These are phyloP conservation scores for Anisodus tanguticus DNA, from an alignment of 257 asterid species.

Conservation along the genomic window DNA sequence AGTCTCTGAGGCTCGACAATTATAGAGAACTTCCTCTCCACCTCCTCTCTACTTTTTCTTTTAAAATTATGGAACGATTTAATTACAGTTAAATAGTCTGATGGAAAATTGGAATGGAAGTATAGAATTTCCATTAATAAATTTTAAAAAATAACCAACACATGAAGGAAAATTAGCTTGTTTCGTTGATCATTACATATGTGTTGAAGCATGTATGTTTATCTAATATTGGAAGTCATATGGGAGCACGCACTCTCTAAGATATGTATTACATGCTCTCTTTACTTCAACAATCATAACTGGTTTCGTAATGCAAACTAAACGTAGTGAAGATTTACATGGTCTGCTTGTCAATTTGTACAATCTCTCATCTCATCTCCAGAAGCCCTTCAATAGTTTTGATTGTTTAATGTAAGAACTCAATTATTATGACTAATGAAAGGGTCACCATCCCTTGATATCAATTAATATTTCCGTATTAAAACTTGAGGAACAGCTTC, in stretches of 20 bases:
- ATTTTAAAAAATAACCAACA: neutral
- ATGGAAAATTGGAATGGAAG: neutral
- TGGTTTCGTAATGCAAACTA: neutral
- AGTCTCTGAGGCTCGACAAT: neutral
- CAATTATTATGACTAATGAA: neutral
- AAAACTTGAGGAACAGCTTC: neutral
- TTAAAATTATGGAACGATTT: neutral
- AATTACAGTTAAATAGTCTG: neutral
- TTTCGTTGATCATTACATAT: neutral
- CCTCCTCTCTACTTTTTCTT: neutral
- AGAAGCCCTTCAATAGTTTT: neutral
- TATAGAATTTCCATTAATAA: neutral
- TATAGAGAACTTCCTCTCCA: neutral
- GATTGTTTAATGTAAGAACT: neutral
- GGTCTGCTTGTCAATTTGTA: neutral
- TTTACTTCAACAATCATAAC: neutral
- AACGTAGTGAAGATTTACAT: neutral
- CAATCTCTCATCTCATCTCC: neutral
- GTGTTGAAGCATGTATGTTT: neutral
- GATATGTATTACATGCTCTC: too few species aligned
- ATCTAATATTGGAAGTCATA: neutral
- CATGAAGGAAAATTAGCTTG: neutral
- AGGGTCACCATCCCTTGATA: neutral
- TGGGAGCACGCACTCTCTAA: too few species aligned
- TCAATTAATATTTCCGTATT: neutral